These are phyloP conservation scores for Penicillium paradoxum DNA, from an alignment of 495 filamentous ascomycete species.

Conservation along the genomic window DNA sequence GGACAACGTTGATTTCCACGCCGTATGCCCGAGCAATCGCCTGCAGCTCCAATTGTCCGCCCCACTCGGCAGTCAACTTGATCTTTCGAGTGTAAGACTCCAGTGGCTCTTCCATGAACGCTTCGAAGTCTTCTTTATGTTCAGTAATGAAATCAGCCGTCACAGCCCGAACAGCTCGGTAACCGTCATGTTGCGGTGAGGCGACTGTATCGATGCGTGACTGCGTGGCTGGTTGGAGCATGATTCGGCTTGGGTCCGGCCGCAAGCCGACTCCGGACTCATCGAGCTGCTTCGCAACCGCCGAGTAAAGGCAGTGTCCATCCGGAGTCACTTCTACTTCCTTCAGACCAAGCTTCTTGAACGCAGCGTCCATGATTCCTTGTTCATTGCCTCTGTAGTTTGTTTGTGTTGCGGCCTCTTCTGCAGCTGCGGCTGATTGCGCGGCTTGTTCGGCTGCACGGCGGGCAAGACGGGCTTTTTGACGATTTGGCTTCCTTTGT, in stretches of 20 bases:
- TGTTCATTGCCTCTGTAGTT: slow-evolving; percentile 71
- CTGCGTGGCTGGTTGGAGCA: slow-evolving; percentile 32
- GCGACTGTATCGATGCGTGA: slow-evolving; percentile 41
- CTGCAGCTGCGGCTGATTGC: slow-evolving; percentile 56
- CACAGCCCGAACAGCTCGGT: slow-evolving; percentile 44
- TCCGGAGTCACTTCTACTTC: slow-evolving; percentile 84
- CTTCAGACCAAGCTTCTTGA: slow-evolving; percentile 55
- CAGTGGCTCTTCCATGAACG: slow-evolving; percentile 80
- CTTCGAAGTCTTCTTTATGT: slow-evolving; percentile 56
- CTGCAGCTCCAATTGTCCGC: slow-evolving; percentile 82
- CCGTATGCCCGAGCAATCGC: slow-evolving; percentile 80
- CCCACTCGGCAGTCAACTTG: slow-evolving; percentile 90
- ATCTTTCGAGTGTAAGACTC: slow-evolving; percentile 71
- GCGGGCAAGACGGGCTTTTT: slow-evolving; percentile 85
- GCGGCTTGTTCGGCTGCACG: slow-evolving; percentile 80
- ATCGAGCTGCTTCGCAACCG: slow-evolving; percentile 77
- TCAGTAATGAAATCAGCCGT: slow-evolving; percentile 53
- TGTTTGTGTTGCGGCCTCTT: slow-evolving; percentile 69
- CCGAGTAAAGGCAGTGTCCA: slow-evolving; percentile 94
- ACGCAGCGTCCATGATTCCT: slow-evolving; percentile 58
- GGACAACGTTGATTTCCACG: slow-evolving; percentile 79
- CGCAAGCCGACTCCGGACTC: slow-evolving; percentile 40
- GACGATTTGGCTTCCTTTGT: slow-evolving; percentile 75
- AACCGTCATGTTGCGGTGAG: slow-evolving; percentile 41
- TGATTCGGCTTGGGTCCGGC: slow-evolving; percentile 41